Evolutionary conservation across 2,329 filamentous ascomycete species (phyloP), one percentile per base, ranked within the genome.

Genomic region (Nemania sp.): DNA sequence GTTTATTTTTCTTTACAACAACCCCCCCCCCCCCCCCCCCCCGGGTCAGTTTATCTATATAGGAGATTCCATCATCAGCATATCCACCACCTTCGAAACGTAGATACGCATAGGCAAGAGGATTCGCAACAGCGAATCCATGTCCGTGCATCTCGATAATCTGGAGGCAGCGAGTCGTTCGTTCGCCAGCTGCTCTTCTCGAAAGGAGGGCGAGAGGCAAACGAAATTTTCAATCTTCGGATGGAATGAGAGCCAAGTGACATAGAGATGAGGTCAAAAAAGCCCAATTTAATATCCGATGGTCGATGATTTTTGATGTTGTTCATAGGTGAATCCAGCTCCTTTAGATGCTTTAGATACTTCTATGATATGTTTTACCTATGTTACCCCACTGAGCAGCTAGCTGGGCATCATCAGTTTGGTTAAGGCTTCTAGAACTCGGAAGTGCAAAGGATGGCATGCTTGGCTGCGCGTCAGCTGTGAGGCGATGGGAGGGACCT

Each of bases 221-320:
- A 21, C n/a, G n/a, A n/a, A n/a, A n/a, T 29, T 4, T 39, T 73
- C 68, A 43, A 65, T 78, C 67, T 78, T 70, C 74, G 75, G 74
- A 77, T 71, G 70, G 74, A 77, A 78, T 77, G 76, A 77, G 76
- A 78, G 75, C 75, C 71, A 75, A 68, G 74, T 77, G 70, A 76
- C 74, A 75, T 67, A 42, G 65, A 47, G 29, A 18, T n/a, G 29
- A n/a, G 37, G 62, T 69, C 65, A 54, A 69, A 68, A 66, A 57
- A 68, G 68, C 68, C 65, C 69, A 69, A 69, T 68, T 69, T 69
- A 65, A 67, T 61, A 69, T 69, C 65, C 67, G 66, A 65, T n/a
- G 10, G 35, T n/a, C 6, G 10, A 49, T 25, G 9, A 29, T 29
- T 7, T 3, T 7, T 29, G 3, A 29, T 3, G 25, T 37, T 10